Conservation (phyloP, 176 grass and related monocot species). For the Chloris gayana region DNA sequence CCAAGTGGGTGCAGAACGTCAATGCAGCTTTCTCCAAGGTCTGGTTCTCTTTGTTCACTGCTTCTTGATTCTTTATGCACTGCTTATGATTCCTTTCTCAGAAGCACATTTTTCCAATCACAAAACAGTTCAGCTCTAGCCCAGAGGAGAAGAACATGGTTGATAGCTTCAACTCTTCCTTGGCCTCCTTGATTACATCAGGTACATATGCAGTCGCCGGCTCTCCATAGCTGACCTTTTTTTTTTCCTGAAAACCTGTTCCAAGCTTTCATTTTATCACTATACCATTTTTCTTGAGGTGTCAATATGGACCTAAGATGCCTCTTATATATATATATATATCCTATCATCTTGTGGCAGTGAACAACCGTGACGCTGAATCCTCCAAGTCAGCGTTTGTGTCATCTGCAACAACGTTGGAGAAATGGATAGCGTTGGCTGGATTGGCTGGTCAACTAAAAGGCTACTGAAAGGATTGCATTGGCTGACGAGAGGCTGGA, state of each 20-base stretch:
- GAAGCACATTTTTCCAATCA: neutral
- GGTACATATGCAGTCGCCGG: conserved; percentile 36
- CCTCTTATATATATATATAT: neutral
- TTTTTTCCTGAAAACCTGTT: no score
- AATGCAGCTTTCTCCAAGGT: conserved; percentile 92
- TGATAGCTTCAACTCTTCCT: conserved; percentile 81
- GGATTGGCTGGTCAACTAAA: conserved; percentile 79
- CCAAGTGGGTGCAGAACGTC: conserved; percentile 72
- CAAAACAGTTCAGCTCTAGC: conserved; percentile 69
- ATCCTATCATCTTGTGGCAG: conserved; percentile 44
- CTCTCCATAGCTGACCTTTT: neutral
- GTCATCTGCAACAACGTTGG: conserved; percentile 74
- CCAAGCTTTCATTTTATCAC: no score
- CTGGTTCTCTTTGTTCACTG: neutral
- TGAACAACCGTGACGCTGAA: conserved; percentile 66
- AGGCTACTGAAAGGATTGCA: conserved; percentile 49
- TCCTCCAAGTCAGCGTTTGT: conserved; percentile 84
- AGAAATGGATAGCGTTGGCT: conserved; percentile 79
- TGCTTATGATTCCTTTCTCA: neutral
- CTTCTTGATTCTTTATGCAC: neutral
- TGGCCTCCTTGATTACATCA: conserved; percentile 76
- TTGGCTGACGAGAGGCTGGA: neutral
- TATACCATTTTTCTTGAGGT: no score
- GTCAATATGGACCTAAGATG: neutral
- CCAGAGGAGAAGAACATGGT: conserved; percentile 64